These are phyloP conservation scores for Pleurotus cornucopiae DNA, from an alignment of 768 basidiomycete genomes.

Conservation along the genomic window DNA sequence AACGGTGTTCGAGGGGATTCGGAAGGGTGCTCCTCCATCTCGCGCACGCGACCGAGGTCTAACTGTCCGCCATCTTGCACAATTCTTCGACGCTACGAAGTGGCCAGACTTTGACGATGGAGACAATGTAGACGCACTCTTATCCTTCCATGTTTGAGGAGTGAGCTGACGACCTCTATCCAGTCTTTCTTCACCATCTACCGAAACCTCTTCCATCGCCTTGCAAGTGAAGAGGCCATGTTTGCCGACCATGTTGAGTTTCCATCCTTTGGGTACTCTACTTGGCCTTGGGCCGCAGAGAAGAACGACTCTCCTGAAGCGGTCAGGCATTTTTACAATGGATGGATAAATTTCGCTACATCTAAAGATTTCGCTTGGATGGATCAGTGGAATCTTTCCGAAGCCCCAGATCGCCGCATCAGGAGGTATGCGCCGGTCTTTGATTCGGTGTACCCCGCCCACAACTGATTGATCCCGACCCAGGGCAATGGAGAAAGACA, in stretches of 20 bases:
- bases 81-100: constrained; percentile 74
- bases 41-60: constrained; percentile 66
- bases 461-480: neutral
- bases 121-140: constrained; percentile 42
- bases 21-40: constrained; percentile 58
- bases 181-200: constrained; percentile 92
- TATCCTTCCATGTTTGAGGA: neutral
- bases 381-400: constrained; percentile 76
- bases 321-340: constrained; percentile 74
- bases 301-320: constrained; percentile 43
- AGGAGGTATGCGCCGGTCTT: constrained; percentile 48
- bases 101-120: constrained; percentile 66
- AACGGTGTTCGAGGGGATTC: constrained; percentile 81
- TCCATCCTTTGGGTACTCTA: constrained; percentile 80
- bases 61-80: constrained; percentile 73
- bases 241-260: constrained; percentile 41
- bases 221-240: constrained; percentile 75
- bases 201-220: constrained; percentile 77
- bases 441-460: neutral
- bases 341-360: constrained; percentile 85
- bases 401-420: constrained; percentile 84
- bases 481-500: constrained; percentile 93
- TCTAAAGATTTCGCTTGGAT: constrained; percentile 87
- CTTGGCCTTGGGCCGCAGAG: constrained; percentile 63
- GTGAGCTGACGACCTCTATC: neutral